Conservation (phyloP, 768 basidiomycete species). For the Pleurotus citrinopileatus region DNA sequence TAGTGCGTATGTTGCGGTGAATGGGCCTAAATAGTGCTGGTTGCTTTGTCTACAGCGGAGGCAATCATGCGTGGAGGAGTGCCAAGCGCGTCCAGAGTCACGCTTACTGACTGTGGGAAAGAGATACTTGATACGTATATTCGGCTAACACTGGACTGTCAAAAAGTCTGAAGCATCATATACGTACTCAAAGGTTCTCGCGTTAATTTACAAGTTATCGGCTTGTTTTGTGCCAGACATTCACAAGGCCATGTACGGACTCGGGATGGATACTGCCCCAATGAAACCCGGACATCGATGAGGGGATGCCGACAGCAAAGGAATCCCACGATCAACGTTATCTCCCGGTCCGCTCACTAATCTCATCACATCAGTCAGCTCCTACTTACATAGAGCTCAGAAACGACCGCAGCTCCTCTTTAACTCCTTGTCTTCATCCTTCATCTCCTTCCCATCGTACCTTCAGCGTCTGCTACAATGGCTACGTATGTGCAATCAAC, state of each 20-base stretch:
- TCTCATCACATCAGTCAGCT: conserved; percentile 19
- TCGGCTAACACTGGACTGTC: too few species aligned
- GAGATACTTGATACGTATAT: too few species aligned
- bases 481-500: conserved; percentile 53
- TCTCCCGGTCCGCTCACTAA: conserved; percentile 20
- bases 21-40: too few species aligned
- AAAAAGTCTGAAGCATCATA: too few species aligned
- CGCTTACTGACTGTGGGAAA: too few species aligned
- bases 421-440: conserved; percentile 5
- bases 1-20: neutral
- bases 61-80: too few species aligned
- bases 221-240: neutral
- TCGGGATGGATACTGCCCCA: neutral
- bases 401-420: conserved; percentile 6
- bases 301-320: neutral
- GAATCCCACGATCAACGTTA: conserved; percentile 17
- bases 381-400: neutral
- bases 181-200: too few species aligned
- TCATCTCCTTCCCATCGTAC: conserved; percentile 29
- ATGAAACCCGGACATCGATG: neutral
- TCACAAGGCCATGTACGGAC: neutral
- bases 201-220: neutral
- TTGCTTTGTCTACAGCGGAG: too few species aligned
- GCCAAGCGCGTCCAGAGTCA: too few species aligned
- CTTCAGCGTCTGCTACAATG: conserved; percentile 38